Conservation (phyloP, 768 basidiomycete genomes). For the Suillus cothurnatus region DNA sequence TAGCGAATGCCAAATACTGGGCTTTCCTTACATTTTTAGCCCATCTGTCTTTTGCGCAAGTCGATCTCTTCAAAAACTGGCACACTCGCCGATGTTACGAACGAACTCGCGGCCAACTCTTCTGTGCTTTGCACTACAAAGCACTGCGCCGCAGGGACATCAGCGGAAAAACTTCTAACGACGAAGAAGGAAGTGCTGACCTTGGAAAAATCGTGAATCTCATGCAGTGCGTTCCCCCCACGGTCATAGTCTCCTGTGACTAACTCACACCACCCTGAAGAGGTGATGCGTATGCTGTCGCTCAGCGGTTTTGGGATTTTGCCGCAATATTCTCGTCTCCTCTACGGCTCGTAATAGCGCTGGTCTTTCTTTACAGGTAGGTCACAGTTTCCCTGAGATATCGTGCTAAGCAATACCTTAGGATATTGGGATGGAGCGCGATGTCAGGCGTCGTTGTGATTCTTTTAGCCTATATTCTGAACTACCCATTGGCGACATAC, state of each 20-base stretch:
- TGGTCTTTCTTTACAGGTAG: slow-evolving; percentile 73
- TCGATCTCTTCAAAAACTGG: slow-evolving; percentile 66
- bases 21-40: slow-evolving; percentile 60
- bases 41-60: slow-evolving; percentile 68
- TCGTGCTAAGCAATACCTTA: slow-evolving; percentile 27
- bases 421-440: slow-evolving; percentile 78
- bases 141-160: slow-evolving; percentile 62
- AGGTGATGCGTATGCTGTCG: slow-evolving; percentile 70
- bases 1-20: slow-evolving; percentile 56
- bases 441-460: slow-evolving; percentile 71
- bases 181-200: slow-evolving; percentile 47
- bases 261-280: slow-evolving; percentile 35
- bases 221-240: slow-evolving; percentile 58
- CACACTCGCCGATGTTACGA: slow-evolving; percentile 71
- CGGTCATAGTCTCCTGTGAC: slow-evolving; percentile 1
- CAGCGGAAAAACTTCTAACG: slow-evolving; percentile 44
- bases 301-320: slow-evolving; percentile 75
- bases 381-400: slow-evolving; percentile 19
- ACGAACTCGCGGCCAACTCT: slow-evolving; percentile 69
- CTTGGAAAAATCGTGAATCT: slow-evolving; percentile 74
- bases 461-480: slow-evolving; percentile 59
- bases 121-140: slow-evolving; percentile 72
- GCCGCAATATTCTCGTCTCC: slow-evolving; percentile 65
- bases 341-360: slow-evolving; percentile 63
- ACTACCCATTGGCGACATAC: slow-evolving; percentile 68